Base-by-base conservation (phyloP, 768 basidiomycete genomes). In the Leccinum uliginosum region DNA sequence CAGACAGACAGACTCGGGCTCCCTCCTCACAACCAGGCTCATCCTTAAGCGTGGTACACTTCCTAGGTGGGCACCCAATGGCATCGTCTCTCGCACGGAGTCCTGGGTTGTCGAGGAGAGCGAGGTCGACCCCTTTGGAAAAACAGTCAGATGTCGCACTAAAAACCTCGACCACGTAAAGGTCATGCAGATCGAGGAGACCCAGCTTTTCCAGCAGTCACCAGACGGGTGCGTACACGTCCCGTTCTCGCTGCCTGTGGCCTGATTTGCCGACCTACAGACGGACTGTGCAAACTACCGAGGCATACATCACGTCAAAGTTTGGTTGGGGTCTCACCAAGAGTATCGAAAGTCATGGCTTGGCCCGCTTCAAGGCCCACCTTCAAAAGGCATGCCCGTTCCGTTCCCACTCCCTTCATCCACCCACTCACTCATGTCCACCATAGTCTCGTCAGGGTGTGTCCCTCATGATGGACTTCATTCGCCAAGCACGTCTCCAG, bases 91-190 rank as follows among this genome's bases (percentile, higher is more conserved):
- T 2, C 82, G 92, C 63, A 86, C 91, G 32, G 95, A 97, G 72
- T 88, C 89, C 3, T 98, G 93, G 95, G 85, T 97, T 48, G 74
- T 98, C 57, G 95, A 98, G 72, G 90, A 95, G 77, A 96, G 89
- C 63, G 91, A 96, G 67, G 91, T 98, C 7, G 91, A 97, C 73
- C 87, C 91, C 4, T 76, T 85, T 54, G 89, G 86, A 30, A 84
- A 86, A 73, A 80, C 83, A 19, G 82, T 97, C 64, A 78, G 80
- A 58, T 93, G 90, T 64, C 78, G 79, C 58, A 96, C 95, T 17
- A 86, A 83, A 71, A 98, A 98, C 71, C 77, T 98, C 55, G 93
- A 96, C 71, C 91, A 95, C 73, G 87, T 92, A 67, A 96, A 94
- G 75, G 82, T 96, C 51, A 88, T 98, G 91, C 86, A 91, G 66